Percentiles rank a stretch among this genome's conserved stretches.
phyloP scores from a whole-genome alignment of 495 filamentous ascomycete genomes.

The Penicillium egyptiacum region DNA sequence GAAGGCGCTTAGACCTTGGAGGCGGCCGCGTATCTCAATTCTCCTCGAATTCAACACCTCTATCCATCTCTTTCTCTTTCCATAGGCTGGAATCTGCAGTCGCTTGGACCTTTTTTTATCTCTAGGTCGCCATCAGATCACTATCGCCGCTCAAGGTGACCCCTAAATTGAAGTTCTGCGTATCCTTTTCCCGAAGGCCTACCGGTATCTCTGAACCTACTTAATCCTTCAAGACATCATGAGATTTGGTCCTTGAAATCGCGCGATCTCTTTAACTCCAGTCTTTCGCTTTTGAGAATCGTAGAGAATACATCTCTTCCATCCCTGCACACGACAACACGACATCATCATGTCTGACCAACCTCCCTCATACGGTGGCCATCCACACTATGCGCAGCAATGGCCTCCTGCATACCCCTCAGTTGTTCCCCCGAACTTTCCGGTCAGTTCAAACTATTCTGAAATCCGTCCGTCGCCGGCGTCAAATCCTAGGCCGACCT shows the following conservation, averaged over 20 bases:
- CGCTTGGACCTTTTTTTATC: not conserved
- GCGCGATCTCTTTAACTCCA: not conserved
- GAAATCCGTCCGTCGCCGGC: conserved; percentile 13
- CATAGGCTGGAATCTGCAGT: not conserved
- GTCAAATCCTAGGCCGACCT: conserved; percentile 6
- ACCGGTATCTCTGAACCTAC: not conserved
- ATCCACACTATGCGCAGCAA: conserved; percentile 33
- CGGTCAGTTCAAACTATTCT: conserved; percentile 21
- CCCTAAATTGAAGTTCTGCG: not conserved
- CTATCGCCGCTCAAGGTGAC: not conserved
- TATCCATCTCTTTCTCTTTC: not conserved
- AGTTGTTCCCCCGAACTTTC: conserved; percentile 26
- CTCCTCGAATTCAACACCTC: not conserved
- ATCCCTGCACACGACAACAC: not conserved
- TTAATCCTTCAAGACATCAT: conserved; percentile 3
- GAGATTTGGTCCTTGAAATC: conserved; percentile 8
- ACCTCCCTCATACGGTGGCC: conserved; percentile 51
- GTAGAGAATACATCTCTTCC: not conserved
- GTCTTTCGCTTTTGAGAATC: not conserved
- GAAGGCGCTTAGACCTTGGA: conserved; percentile 25
- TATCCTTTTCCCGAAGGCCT: not conserved
- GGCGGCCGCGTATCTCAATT: not conserved
- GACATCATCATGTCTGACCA: conserved; percentile 54
- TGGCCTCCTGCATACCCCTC: conserved; percentile 35
- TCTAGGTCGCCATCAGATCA: not conserved